Evolutionary conservation across 2,329 filamentous ascomycete species (phyloP), one percentile per base, ranked within the genome.

Genomic region (Pestalotiopsis fici): DNA sequence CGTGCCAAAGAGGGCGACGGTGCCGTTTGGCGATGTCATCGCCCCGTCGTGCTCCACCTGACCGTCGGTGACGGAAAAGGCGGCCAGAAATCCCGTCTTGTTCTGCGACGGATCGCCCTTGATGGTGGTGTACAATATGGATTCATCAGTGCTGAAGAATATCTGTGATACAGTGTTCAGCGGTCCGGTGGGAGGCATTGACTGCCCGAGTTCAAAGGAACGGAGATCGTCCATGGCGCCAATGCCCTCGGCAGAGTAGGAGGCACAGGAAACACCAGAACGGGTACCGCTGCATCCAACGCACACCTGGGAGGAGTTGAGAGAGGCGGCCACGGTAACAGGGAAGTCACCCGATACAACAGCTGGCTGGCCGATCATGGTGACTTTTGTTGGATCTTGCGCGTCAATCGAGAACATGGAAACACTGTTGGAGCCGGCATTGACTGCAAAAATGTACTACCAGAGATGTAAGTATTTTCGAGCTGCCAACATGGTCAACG

Each of bases 101-200:
- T 88, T 88, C 4, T 76, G 77, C 0, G 79, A 71, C 0, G 86
- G 86, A 65, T 90, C 81, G 1, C 89, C 89, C 76, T 91, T 91
- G 54, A 91, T 87, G 1, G 86, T 88, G 0, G 85, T 82, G 63
- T 86, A 82, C 0, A 91, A 78, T 2, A 77, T 81, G 0, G 74
- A 78, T 69, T 87, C 82, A 64, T 91, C 87, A 0, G 76, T 75
- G 0, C 86, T 87, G 77, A 90, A 91, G 74, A 90, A 87, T 0
- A 84, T 80, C 7, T 91, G 87, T 0, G 88, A 89, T 2, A 90
- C 81, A 0, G 86, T 89, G 75, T 89, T 89, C 2, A 79, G 76
- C 0, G 88, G 88, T 0, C 88, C 89, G 0, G 79, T 75, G 0
- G 89, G 88, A 0, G 89, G 89, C 0, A 86, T 90, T 0, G 82